Conservation (phyloP, 768 basidiomycete species). For the Exidia glandulosa region DNA sequence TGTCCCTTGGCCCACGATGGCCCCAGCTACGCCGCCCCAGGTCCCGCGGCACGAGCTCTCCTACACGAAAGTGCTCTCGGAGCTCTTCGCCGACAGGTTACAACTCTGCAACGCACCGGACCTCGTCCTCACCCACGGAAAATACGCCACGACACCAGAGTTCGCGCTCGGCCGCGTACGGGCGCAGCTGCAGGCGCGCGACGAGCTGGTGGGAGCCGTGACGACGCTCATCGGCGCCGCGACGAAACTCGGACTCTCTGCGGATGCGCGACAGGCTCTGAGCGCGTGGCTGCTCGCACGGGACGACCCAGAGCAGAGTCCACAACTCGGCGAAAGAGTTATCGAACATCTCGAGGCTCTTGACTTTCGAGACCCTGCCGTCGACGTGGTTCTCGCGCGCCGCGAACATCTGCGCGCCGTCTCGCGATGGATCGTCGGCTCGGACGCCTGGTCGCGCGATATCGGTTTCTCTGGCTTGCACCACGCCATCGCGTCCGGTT, state of each 20-base stretch:
- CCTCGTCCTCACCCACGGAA: slow-evolving; percentile 56
- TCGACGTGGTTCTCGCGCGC: slow-evolving; percentile 40
- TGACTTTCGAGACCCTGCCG: slow-evolving; percentile 29
- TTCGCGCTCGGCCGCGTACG: slow-evolving; percentile 88
- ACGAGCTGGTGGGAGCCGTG: slow-evolving; percentile 51
- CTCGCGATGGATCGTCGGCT: slow-evolving; percentile 95
- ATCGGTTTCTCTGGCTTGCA: slow-evolving; percentile 92
- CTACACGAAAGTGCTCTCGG: slow-evolving; percentile 79
- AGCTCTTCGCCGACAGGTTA: slow-evolving; percentile 68
- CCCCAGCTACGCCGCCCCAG: slow-evolving; percentile 32
- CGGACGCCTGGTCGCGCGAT: slow-evolving; percentile 97
- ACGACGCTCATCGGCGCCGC: slow-evolving; percentile 48
- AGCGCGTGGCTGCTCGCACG: slow-evolving; percentile 71
- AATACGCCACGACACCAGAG: slow-evolving; percentile 80
- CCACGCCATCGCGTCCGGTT: slow-evolving; percentile 81
- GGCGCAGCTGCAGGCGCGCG: slow-evolving; percentile 68
- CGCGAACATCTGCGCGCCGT: slow-evolving; percentile 50
- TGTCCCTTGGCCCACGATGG: neutral
- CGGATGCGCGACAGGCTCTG: slow-evolving; percentile 58
- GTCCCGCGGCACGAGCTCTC: slow-evolving; percentile 86
- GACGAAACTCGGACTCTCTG: slow-evolving; percentile 29
- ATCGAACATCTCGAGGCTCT: slow-evolving; percentile 34
- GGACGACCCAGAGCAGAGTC: slow-evolving; percentile 58
- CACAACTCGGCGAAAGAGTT: slow-evolving; percentile 46
- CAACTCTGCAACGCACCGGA: slow-evolving; percentile 79